Conservation (phyloP, 371 early-diverging fungal species). For the Rhizopus stolonifer region DNA sequence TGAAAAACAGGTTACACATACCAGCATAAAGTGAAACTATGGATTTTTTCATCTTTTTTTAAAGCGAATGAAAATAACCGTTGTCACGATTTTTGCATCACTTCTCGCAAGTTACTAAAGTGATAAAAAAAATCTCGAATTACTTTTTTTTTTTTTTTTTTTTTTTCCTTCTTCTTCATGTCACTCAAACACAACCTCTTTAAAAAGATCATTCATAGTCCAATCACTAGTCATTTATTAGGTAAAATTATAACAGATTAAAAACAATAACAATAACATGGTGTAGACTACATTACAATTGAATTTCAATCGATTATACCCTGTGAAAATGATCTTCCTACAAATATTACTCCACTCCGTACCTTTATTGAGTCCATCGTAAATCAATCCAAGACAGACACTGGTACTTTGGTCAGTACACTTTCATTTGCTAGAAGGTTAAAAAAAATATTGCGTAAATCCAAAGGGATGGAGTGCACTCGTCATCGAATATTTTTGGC, state of each 20-base stretch:
- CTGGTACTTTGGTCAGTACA: slow-evolving; percentile 58
- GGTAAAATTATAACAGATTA: slow-evolving; percentile 6
- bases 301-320: slow-evolving; percentile 21
- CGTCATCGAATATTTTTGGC: slow-evolving; percentile 79
- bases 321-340: not conserved
- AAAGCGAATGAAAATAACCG: too few species aligned
- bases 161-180: not conserved
- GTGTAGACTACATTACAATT: slow-evolving; percentile 17
- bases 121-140: not conserved
- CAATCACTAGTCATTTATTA: slow-evolving; percentile 12
- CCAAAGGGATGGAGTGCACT: slow-evolving; percentile 74
- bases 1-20: too few species aligned
- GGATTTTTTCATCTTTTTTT: not conserved
- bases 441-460: slow-evolving; percentile 43
- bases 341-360: slow-evolving; percentile 24
- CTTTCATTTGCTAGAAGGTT: slow-evolving; percentile 56
- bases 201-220: slow-evolving; percentile 13
- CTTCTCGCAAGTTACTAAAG: too few species aligned
- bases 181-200: slow-evolving; percentile 1
- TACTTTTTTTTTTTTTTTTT: not conserved
- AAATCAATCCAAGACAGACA: slow-evolving; percentile 29
- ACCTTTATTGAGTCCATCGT: slow-evolving; percentile 47
- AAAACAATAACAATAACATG: not conserved
- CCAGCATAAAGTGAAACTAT: too few species aligned
- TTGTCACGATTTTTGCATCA: too few species aligned